Percentiles rank a stretch among this genome's conserved stretches.
Conservation (phyloP, 768 basidiomycete species). For the Jaapia argillacea region DNA sequence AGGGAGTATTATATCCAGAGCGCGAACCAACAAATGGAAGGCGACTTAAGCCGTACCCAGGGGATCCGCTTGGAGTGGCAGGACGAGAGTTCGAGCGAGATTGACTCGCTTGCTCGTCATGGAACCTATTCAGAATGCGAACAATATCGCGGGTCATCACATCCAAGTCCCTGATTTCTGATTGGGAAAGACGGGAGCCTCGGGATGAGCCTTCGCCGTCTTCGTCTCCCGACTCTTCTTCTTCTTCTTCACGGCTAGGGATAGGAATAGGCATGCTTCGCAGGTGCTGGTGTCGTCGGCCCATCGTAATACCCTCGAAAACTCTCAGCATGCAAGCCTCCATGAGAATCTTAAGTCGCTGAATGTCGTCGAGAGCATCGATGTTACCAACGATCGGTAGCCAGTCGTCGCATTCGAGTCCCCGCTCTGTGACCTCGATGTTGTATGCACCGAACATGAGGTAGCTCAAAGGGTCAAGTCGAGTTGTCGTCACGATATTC, state of each 20-base stretch:
- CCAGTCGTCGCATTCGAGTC: constrained; percentile 87
- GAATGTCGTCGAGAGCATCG: constrained; percentile 73
- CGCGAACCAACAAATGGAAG: constrained; percentile 27
- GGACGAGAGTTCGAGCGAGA: constrained; percentile 57
- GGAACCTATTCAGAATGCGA: constrained; percentile 59
- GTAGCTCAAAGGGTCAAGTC: constrained; percentile 82
- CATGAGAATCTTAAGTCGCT: constrained; percentile 67
- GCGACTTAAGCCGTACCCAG: constrained; percentile 27
- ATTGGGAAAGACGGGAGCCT: constrained; percentile 46
- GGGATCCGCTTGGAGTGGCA: constrained; percentile 53
- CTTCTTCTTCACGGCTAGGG: constrained; percentile 32
- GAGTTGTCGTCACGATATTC: constrained; percentile 71
- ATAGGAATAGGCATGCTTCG: constrained; percentile 18
- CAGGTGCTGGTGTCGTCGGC: constrained; percentile 26
- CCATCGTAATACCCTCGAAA: constrained; percentile 69
- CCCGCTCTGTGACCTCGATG: constrained; percentile 56
- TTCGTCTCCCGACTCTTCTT: constrained; percentile 47
- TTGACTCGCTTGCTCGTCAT: constrained; percentile 49
- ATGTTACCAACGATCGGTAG: constrained; percentile 70
- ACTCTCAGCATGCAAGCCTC: constrained; percentile 83
- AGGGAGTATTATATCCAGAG: constrained; percentile 35
- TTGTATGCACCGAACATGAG: constrained; percentile 85
- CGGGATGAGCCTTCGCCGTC: constrained; percentile 28
- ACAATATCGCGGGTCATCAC: constrained; percentile 67
- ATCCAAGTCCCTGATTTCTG: constrained; percentile 71